Conservation (phyloP, 306 rosid genomes). For the Oemleria cerasiformis region DNA sequence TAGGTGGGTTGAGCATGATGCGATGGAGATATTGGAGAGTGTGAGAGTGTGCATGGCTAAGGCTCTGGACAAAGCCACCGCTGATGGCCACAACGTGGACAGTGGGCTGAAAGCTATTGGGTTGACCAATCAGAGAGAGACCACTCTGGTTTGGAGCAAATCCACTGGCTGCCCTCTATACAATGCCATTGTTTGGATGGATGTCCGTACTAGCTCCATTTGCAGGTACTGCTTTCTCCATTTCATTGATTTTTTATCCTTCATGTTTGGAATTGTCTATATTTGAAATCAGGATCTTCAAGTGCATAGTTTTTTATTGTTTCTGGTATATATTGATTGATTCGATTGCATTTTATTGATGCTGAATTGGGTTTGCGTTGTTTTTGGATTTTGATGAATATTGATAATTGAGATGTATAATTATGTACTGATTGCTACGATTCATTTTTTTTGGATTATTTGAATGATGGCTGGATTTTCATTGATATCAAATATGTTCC, state of each 20-base stretch:
- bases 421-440: not conserved
- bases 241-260: not conserved
- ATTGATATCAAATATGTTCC: not conserved
- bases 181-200: conserved; percentile 97
- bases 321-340: not conserved
- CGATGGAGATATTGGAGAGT: conserved; percentile 81
- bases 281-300: not conserved
- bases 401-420: not conserved
- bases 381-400: not conserved
- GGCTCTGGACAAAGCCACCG: conserved; percentile 82
- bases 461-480: not conserved
- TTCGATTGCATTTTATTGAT: not conserved
- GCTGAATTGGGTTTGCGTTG: not conserved
- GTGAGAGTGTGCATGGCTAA: conserved; percentile 63
- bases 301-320: not conserved
- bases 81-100: conserved; percentile 70
- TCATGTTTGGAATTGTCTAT: not conserved
- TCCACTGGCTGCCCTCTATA: conserved; percentile 80
- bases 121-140: conserved; percentile 90
- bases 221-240: conserved; percentile 52
- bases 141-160: conserved; percentile 91
- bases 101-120: conserved; percentile 78
- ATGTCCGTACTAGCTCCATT: conserved; percentile 69
- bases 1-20: conserved; percentile 95
- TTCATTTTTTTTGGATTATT: not conserved